phyloP scores from a whole-genome alignment of 164 flowering plant species.

The Nymphaea thermarum region DNA sequence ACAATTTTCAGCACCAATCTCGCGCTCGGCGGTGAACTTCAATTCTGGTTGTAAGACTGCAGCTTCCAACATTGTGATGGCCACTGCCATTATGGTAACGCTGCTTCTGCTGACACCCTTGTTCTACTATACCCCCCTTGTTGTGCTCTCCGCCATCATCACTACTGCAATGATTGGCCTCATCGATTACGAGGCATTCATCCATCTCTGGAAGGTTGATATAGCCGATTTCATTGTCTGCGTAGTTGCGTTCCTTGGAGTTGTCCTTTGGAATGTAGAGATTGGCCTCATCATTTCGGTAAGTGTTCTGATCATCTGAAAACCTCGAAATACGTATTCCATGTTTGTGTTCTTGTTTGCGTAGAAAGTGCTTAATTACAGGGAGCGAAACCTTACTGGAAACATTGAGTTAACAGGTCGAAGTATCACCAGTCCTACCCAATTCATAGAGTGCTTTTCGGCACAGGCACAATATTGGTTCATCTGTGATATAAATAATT shows the following conservation, averaged over 20 bases:
- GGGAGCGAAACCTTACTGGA: neutral
- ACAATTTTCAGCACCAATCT: constrained; percentile 64
- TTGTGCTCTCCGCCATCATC: constrained; percentile 75
- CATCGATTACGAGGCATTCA: constrained; percentile 42
- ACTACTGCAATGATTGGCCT: constrained; percentile 81
- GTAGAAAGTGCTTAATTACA: constrained; percentile 37
- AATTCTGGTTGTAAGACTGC: constrained; percentile 66
- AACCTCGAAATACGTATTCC: too few relatives aligned
- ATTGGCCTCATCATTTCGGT: constrained; percentile 64
- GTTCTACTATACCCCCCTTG: constrained; percentile 79
- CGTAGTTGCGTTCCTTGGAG: constrained; percentile 64
- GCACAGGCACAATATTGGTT: too few relatives aligned
- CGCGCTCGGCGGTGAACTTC: constrained; percentile 74
- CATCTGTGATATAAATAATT: too few relatives aligned
- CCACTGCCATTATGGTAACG: constrained; percentile 48
- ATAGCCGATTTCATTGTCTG: constrained; percentile 76
- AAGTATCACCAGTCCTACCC: too few relatives aligned
- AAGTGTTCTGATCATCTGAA: constrained; percentile 8
- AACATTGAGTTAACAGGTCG: too few relatives aligned
- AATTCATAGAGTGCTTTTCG: too few relatives aligned
- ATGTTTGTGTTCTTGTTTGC: constrained; percentile 45
- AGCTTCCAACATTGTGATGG: constrained; percentile 70
- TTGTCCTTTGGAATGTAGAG: constrained; percentile 61
- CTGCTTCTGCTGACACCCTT: constrained; percentile 69
- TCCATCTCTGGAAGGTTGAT: constrained; percentile 55